phyloP scores from a whole-genome alignment of 2,329 filamentous ascomycete species.

The Westerdykella aurantiaca region DNA sequence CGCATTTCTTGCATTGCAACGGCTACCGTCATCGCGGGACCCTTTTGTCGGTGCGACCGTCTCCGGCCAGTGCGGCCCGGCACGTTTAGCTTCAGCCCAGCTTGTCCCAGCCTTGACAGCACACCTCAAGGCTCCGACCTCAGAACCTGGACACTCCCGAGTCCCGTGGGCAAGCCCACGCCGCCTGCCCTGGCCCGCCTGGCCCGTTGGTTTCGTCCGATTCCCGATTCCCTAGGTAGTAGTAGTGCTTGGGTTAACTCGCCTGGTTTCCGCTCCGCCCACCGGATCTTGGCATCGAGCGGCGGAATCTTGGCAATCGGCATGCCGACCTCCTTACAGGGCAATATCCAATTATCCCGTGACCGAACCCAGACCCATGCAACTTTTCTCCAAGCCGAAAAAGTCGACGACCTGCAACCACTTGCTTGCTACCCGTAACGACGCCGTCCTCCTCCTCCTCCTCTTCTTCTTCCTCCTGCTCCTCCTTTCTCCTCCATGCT shows the following conservation, averaged over 20 bases:
- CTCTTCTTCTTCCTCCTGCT: neutral
- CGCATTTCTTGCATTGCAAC: conserved; percentile 15
- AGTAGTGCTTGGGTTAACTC: too few species aligned
- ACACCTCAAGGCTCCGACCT: too few species aligned
- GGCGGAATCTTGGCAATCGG: too few species aligned
- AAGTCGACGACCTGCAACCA: neutral
- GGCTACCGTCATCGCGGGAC: conserved; percentile 16
- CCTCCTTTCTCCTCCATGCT: conserved; percentile 31
- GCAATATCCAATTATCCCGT: neutral
- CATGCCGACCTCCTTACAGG: neutral
- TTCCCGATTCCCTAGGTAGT: too few species aligned
- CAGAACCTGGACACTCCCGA: too few species aligned
- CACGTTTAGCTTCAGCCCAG: conserved; percentile 14
- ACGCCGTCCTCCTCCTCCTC: neutral
- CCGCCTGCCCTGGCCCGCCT: conserved; percentile 11
- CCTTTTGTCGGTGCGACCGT: conserved; percentile 11
- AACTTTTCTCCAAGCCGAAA: neutral
- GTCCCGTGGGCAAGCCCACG: conserved; percentile 9
- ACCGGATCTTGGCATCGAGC: too few species aligned
- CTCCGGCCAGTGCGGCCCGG: conserved; percentile 18
- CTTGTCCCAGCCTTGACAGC: neutral
- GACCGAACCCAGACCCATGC: neutral
- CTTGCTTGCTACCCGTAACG: neutral
- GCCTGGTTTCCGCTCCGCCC: too few species aligned
- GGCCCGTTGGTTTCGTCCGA: conserved; percentile 4